Conservation (phyloP, 805 yeast species). For the Tetrapisispora taiwanensis region DNA sequence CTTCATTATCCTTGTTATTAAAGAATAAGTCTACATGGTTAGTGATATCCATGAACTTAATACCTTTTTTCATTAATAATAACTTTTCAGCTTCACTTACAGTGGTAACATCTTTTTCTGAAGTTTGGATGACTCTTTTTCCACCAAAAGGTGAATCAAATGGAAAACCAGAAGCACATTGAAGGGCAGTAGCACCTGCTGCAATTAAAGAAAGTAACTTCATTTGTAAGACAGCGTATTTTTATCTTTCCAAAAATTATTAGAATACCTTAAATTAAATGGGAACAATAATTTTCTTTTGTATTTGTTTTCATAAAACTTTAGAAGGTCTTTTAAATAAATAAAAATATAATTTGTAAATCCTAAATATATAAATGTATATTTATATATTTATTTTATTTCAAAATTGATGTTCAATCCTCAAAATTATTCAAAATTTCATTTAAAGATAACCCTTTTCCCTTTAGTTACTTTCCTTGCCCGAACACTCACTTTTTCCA, state of each 20-base stretch:
- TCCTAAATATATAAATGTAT: too few relatives aligned
- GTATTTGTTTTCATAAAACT: background rate
- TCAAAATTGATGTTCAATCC: background rate
- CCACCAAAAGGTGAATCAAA: constrained; percentile 10
- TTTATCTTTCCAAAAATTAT: too few relatives aligned
- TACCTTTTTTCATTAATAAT: constrained; percentile 37
- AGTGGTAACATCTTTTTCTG: constrained; percentile 15
- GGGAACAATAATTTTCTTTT: too few relatives aligned
- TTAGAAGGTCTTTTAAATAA: too few relatives aligned
- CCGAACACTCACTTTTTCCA: too few relatives aligned
- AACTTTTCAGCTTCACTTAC: constrained; percentile 37
- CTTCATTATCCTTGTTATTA: constrained; percentile 10
- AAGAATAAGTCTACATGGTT: constrained; percentile 25
- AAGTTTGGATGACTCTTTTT: constrained; percentile 18
- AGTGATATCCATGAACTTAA: constrained; percentile 58
- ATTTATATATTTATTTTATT: too few relatives aligned
- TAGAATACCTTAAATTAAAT: too few relatives aligned
- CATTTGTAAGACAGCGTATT: too few relatives aligned
- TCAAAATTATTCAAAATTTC: too few relatives aligned
- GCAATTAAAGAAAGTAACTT: background rate
- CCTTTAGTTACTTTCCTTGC: too few relatives aligned
- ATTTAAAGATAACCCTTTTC: too few relatives aligned
- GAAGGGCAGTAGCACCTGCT: background rate
- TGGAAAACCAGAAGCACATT: constrained; percentile 4
- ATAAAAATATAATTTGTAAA: too few relatives aligned